Evolutionary conservation across 768 basidiomycete species (phyloP).

Genomic region (Boletus rubropictus): DNA sequence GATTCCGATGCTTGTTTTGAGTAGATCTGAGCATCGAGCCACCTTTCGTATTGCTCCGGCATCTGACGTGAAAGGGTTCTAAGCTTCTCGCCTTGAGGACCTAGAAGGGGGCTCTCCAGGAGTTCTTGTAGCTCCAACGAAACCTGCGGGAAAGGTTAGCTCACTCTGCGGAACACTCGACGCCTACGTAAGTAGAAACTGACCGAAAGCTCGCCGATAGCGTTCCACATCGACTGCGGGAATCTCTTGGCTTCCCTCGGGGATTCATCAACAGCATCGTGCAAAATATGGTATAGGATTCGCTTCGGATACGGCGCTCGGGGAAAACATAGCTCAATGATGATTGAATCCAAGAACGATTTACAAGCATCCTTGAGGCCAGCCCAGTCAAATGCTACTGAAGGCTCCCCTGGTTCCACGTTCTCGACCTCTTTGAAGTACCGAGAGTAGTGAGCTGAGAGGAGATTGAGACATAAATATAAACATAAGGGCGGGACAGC

Average conservation of each 20-base stretch:
- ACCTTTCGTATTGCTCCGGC: constrained; percentile 57
- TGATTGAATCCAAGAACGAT: constrained; percentile 79
- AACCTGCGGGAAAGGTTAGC: constrained; percentile 35
- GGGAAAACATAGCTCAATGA: constrained; percentile 79
- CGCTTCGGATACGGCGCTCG: constrained; percentile 59
- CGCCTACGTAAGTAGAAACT: constrained; percentile 41
- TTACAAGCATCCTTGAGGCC: constrained; percentile 57
- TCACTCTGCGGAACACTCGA: neutral
- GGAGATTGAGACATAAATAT: constrained; percentile 3
- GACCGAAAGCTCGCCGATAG: constrained; percentile 77
- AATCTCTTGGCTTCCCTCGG: constrained; percentile 71
- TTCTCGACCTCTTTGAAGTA: constrained; percentile 54
- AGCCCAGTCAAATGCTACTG: constrained; percentile 61
- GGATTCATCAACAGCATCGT: constrained; percentile 67
- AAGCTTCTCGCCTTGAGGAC: constrained; percentile 50
- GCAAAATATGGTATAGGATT: constrained; percentile 60
- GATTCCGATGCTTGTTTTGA: constrained; percentile 54
- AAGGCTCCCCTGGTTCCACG: constrained; percentile 39
- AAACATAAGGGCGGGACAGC: constrained; percentile 18
- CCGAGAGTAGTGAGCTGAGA: constrained; percentile 60
- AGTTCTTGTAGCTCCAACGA: constrained; percentile 61
- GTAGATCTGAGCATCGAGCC: constrained; percentile 63
- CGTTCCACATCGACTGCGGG: constrained; percentile 75
- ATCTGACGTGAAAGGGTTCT: constrained; percentile 44
- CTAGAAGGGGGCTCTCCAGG: constrained; percentile 56